Percentiles rank a stretch among this genome's conserved stretches.
These are phyloP conservation scores for Andrographis paniculata DNA, from an alignment of 305 asterid genomes.

Conservation along the genomic window DNA sequence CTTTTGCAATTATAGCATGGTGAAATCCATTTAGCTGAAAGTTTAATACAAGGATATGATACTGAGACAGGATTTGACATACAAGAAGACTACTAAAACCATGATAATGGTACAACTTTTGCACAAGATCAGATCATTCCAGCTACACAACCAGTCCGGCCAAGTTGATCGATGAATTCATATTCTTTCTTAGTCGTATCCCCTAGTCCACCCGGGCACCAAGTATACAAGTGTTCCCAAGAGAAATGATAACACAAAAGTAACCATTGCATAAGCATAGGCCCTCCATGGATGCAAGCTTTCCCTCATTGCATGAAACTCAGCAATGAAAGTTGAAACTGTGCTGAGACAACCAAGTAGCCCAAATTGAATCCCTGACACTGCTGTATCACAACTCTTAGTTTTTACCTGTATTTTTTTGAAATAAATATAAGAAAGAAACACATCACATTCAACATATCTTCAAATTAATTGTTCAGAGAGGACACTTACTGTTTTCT, in stretches of 20 bases:
- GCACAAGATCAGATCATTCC: no score
- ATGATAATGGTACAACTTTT: no score
- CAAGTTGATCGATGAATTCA: no score
- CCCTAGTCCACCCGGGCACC: no score
- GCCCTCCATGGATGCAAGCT: slow-evolving; percentile 67
- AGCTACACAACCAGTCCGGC: no score
- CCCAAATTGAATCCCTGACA: slow-evolving; percentile 62
- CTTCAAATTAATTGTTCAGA: neutral
- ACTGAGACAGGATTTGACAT: no score
- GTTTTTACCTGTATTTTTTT: slow-evolving; percentile 28
- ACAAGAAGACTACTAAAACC: no score
- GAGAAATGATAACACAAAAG: slow-evolving; percentile 38
- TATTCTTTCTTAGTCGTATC: no score
- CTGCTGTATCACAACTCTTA: slow-evolving; percentile 36
- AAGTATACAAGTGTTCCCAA: slow-evolving; percentile 68
- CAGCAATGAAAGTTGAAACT: slow-evolving; percentile 83
- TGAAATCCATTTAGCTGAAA: no score
- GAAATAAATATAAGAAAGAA: neutral
- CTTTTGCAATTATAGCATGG: no score
- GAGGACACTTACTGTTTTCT: slow-evolving; percentile 40
- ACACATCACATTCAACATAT: neutral
- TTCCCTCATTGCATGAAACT: slow-evolving; percentile 70
- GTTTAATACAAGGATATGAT: no score
- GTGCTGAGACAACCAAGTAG: slow-evolving; percentile 84
- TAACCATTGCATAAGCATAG: slow-evolving; percentile 46